Base-by-base conservation (phyloP, 192 early-diverging fungal species). In the Phycomyces blakesleeanus region DNA sequence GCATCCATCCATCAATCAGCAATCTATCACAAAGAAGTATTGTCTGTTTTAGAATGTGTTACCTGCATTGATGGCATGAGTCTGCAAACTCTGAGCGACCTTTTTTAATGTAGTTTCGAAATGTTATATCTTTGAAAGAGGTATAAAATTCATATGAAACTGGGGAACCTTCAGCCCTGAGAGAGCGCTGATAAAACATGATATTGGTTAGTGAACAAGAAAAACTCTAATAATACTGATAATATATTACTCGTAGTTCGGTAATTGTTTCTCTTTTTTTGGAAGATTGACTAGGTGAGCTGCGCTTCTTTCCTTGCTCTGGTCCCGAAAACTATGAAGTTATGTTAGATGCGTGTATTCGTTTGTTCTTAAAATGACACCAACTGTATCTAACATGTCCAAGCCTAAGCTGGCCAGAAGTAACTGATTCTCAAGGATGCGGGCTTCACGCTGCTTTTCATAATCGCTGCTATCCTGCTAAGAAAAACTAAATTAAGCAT, bases 41-140 rank as follows among this genome's bases (percentile, higher is more conserved):
- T 24, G 51, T 52, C 51, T 52, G 51, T 52, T 16, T 16, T 52
- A 24, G 6, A 7, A 7, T 52, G 9, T 3, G 8, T 54, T 54
- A 54, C 52, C 52, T 5, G 52, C 52, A 54, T 14, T 54, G 52
- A 54, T 54, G 52, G 24, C 52, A 54, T 12, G 52, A 54, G 26
- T 54, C 26, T 54, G 20, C 52, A 22, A 11, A 4, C 5, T 21
- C 24, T 5, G 16, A 29, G 3, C 24, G 52, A 4, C 4, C 5
- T 54, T 29, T 12, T 54, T 22, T 12, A 5, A 2, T 54, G 24
- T 20, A 54, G 5, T 47, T 47, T 47, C 44, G 44, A 12, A 47
- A 7, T 2, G 44, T 11, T 47, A 6, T 11, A 1, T 3, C 2
- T 2, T 12, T n/a, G 3, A 18, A 47, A 47, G 18, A 47, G 11